Evolutionary conservation across 768 basidiomycete genomes (phyloP), one percentile per base, ranked within the genome.

Genomic region (Auricularia sp.): DNA sequence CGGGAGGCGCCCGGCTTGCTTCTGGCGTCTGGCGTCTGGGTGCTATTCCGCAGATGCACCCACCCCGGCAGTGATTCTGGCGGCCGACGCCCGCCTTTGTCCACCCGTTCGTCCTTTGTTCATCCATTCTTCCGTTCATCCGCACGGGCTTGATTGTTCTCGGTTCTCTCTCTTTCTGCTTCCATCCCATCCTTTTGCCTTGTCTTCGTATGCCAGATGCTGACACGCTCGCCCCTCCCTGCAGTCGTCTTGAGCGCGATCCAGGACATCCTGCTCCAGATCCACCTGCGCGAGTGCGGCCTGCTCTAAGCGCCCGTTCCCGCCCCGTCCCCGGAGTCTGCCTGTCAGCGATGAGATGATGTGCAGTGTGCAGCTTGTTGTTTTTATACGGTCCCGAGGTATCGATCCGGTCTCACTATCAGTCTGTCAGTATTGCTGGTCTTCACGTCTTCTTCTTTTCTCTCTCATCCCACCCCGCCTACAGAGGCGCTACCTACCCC

Each of bases 231-330:
- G 10, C 54, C 14, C 54, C 54, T 56, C 18, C 29, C 2, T 29
- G 18, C 65, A 84, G 83, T 93, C 77, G 90, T 93, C 43, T 75
- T 93, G 71, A 90, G 86, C 71, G 90, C 91, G 2, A 91, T 93
- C 68, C 91, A 92, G 73, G 91, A 93, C 70, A 93, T 93, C 70
- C 83, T 93, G 42, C 80, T 93, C 62, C 91, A 93, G 71, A 80
- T 91, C 42, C 91, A 93, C 72, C 77, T 93, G 66, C 84, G 91
- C 66, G 91, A 93, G 74, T 93, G 91, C 69, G 91, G 91, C 64
- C 80, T 93, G 67, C 80, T 93, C 74, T 90, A 74, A 69, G 33
- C 71, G 70, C 47, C 21, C 8, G 18, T 5, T 18, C 47, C 47
- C 5, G 47, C 39, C 12, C 39, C 39, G 39, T 7, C 12, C 39